These are phyloP conservation scores for Flammula alnicola DNA, from an alignment of 1,284 basidiomycete species.

Conservation along the genomic window DNA sequence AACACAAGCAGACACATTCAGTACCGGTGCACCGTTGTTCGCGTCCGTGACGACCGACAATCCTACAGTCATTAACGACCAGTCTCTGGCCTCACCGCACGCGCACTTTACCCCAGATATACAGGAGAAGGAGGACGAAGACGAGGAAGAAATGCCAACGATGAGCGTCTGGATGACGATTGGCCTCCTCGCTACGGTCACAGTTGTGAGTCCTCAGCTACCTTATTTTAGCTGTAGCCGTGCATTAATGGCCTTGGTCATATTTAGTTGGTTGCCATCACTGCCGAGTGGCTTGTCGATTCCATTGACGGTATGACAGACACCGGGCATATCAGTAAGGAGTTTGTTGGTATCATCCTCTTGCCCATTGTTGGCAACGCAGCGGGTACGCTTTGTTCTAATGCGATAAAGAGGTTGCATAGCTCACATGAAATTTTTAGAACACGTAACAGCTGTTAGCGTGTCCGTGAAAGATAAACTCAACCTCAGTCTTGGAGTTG, in stretches of 20 bases:
- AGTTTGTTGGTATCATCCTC: constrained; percentile 87
- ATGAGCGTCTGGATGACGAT: constrained; percentile 60
- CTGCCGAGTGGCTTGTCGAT: constrained; percentile 86
- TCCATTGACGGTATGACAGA: constrained; percentile 71
- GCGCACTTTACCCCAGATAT: neutral
- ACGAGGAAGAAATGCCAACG: constrained; percentile 44
- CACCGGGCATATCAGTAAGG: constrained; percentile 60
- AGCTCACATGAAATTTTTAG: constrained; percentile 36
- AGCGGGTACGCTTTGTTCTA: constrained; percentile 53
- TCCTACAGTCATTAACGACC: constrained; percentile 1
- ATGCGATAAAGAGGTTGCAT: neutral
- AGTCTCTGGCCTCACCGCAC: neutral
- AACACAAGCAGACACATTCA: neutral
- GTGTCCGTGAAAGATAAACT: constrained; percentile 86
- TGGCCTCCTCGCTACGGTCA: constrained; percentile 59
- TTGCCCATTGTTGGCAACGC: constrained; percentile 89
- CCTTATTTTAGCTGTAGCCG: neutral
- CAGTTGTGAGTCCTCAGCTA: constrained; percentile 60
- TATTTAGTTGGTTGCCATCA: constrained; percentile 70
- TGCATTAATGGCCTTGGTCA: neutral
- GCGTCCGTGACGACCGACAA: neutral
- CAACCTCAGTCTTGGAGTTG: constrained; percentile 77
- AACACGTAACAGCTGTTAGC: constrained; percentile 88
- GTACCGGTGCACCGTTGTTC: neutral
- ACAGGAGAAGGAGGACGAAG: constrained; percentile 21